Base-by-base conservation (phyloP, 768 basidiomycete genomes). In the Daedaleopsis nitida region DNA sequence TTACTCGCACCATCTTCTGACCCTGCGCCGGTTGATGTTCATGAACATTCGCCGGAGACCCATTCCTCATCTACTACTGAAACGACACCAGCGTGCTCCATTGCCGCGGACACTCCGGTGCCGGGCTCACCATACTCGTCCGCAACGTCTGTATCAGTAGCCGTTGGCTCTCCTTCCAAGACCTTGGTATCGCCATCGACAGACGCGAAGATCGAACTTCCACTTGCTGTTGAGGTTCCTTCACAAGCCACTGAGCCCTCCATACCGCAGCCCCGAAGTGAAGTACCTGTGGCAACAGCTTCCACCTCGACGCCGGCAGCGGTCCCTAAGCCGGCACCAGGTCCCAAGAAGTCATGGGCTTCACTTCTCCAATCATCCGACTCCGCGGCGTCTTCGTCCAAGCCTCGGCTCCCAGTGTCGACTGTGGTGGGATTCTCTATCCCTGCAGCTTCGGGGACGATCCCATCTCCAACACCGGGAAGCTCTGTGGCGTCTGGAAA, bases 391-490 rank as follows among this genome's bases (percentile, higher is more conserved):
- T 73, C 82, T 0, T 66, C 78, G 0, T 73, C 80, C 4, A 78
- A 76, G 54, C 69, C 74, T 67, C 47, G 81, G 3, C 83, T 91
- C 16, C 90, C 89, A 2, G 86, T 83, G 0, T 92, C 90, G 10
- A 81, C 84, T 52, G 81, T 91, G 52, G 81, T 91, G 13, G 90
- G 90, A 5, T 82, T 91, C 69, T 93, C 90, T 47, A 78, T 92
- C 64, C 83, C 90, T 2, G 57, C 64, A 16, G 35, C 57, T n/a
- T 48, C 57, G 23, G 65, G 71, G 6, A 42, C 73, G 5, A 57
- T 70, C 7, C 55, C 70, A 13, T 44, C 73, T 21, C 19, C 70
- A 11, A 21, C 70, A 13, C 47, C 76, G 5, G 17, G 65, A 2
- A 59, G 70, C 4, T 55, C 78, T 16, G 69, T 21, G 52, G 47